Percentiles rank a stretch among this genome's conserved stretches.
Evolutionary conservation across 1,139 yeast genomes (phyloP).

Genomic region (Diutina ranongensis): DNA sequence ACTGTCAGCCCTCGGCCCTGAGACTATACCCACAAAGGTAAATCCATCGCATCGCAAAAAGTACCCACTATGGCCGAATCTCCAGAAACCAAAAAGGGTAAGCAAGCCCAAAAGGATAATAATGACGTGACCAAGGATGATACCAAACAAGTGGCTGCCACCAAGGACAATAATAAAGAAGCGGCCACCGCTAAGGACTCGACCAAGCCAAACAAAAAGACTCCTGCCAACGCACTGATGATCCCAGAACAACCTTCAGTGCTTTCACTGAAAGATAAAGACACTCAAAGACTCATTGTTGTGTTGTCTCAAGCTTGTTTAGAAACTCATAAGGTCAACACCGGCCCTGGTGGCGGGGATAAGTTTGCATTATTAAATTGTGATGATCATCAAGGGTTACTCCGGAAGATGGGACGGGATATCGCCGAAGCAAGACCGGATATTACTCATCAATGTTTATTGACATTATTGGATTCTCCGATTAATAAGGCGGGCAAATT

Average conservation of each 20-base stretch:
- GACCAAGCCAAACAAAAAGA: slow-evolving; percentile 18
- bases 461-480: slow-evolving; percentile 89
- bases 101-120: neutral
- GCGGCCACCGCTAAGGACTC: slow-evolving; percentile 16
- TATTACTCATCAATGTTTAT: slow-evolving; percentile 89
- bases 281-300: slow-evolving; percentile 75
- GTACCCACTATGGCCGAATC: neutral
- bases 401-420: slow-evolving; percentile 93
- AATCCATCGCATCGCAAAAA: neutral
- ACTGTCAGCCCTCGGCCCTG: no score
- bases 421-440: slow-evolving; percentile 98
- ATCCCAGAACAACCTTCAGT: slow-evolving; percentile 80
- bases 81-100: neutral
- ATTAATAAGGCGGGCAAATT: slow-evolving; percentile 93
- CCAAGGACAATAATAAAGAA: neutral
- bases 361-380: slow-evolving; percentile 88
- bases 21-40: no score
- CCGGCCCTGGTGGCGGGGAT: slow-evolving; percentile 74
- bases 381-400: slow-evolving; percentile 94
- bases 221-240: slow-evolving; percentile 53
- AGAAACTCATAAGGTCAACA: slow-evolving; percentile 81
- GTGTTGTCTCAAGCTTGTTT: slow-evolving; percentile 91
- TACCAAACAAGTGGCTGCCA: neutral
- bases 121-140: neutral
- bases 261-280: slow-evolving; percentile 73